Evolutionary conservation across 1,284 basidiomycete genomes (phyloP).

Genomic region (Polyporus tsugae): DNA sequence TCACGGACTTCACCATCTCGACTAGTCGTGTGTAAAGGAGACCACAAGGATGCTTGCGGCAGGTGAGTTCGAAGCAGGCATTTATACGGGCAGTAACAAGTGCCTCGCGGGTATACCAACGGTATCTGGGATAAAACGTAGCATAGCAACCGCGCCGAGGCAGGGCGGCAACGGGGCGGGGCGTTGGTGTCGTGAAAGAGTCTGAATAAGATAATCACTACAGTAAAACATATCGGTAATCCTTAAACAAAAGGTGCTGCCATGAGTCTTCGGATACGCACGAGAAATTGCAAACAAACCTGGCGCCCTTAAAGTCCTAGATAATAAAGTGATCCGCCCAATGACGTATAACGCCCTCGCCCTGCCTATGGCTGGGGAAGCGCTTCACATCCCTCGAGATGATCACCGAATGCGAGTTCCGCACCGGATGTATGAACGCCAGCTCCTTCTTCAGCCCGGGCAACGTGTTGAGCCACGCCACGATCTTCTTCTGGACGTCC

Average conservation of each 20-base stretch:
- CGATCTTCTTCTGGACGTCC: slow-evolving; percentile 60
- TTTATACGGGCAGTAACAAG: neutral
- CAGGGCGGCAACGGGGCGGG: neutral
- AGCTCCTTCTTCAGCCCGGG: slow-evolving; percentile 72
- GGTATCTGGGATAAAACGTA: neutral
- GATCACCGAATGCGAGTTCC: slow-evolving; percentile 75
- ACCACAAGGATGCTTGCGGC: neutral
- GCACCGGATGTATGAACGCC: slow-evolving; percentile 63
- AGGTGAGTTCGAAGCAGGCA: neutral
- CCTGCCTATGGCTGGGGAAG: slow-evolving; percentile 63
- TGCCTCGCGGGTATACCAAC: neutral
- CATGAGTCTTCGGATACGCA: neutral
- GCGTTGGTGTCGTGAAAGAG: neutral
- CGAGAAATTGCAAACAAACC: neutral
- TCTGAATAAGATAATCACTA: slow-evolving; percentile 3
- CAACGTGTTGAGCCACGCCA: slow-evolving; percentile 65
- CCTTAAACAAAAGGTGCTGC: neutral
- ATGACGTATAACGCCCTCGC: slow-evolving; percentile 71
- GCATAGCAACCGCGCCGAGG: neutral
- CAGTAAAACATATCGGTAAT: neutral
- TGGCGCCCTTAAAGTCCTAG: slow-evolving; percentile 23
- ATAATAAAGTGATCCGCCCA: slow-evolving; percentile 74
- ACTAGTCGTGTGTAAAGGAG: neutral
- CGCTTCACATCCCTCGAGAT: slow-evolving; percentile 69
- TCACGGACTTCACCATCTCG: neutral